Evolutionary conservation across 768 basidiomycete species (phyloP), one percentile per base, ranked within the genome.

Genomic region (Mycena belliarum): DNA sequence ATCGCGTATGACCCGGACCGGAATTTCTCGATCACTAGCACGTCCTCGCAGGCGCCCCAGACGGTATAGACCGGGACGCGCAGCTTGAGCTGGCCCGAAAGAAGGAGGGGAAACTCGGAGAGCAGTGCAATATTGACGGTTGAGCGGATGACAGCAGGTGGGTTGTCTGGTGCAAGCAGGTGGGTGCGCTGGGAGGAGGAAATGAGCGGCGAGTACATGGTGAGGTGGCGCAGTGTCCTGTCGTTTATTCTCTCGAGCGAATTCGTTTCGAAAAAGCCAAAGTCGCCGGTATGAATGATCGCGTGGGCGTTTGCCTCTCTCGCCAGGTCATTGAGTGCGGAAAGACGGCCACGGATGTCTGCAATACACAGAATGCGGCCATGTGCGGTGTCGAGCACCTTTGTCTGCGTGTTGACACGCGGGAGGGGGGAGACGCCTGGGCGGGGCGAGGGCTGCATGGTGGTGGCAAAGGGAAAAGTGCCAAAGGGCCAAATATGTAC

Each of bases 21-120:
- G 75, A 98, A 89, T 72, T 93, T 95, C 79, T 98, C 97, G 62
- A 98, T 78, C 41, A 99, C 82, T 49, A 84, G 66, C 37, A 99
- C 93, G 69, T 99, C 97, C 74, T 99, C 97, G 68, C 96, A 97
- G 23, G 96, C 93, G 25, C 97, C 97, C 86, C 92, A 96, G 35
- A 98, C 93, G 51, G 95, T 94, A 76, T 89, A 99, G 14, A 98
- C 93, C 42, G 97, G 97, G 10, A 98, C 84, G 52, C 88, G 82
- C 53, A 99, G 86, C 69, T 91, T 93, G 76, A 99, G 83, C 62
- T 94, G 89, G 44, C 94, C 94, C 4, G 89, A 85, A 55, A 96
- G 85, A 4, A 99, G 84, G 24, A 91, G 83, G 6, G 95, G 95
- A 69, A 98, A 98, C 72, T 98, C 96, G 46, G 93, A 95, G 49